These are phyloP conservation scores for Populus euphratica DNA, from an alignment of 345 rosid species.

Conservation along the genomic window DNA sequence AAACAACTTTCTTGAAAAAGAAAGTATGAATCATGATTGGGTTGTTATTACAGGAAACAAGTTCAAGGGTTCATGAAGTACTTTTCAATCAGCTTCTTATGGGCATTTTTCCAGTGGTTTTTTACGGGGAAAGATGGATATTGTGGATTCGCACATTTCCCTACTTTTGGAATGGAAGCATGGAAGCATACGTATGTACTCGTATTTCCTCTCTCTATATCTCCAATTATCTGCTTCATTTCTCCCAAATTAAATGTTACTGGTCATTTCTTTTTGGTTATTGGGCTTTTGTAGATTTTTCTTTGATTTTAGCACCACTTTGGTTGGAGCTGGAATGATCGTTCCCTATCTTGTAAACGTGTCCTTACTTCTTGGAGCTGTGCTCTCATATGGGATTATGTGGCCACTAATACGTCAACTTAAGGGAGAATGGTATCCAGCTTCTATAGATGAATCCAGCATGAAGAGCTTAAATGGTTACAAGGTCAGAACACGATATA, in stretches of 20 bases:
- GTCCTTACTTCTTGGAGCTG: slow-evolving; percentile 79
- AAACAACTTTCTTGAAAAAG: too few relatives aligned
- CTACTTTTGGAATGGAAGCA: slow-evolving; percentile 80
- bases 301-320: slow-evolving; percentile 85
- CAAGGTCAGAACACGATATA: slow-evolving; percentile 47
- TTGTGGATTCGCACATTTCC: slow-evolving; percentile 78
- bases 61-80: slow-evolving; percentile 65
- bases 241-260: neutral
- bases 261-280: neutral
- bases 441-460: slow-evolving; percentile 55
- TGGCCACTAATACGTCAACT: slow-evolving; percentile 76
- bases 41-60: slow-evolving; percentile 55
- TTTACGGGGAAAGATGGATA: slow-evolving; percentile 50
- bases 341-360: slow-evolving; percentile 81
- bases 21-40: neutral
- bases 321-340: slow-evolving; percentile 90
- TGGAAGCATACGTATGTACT: slow-evolving; percentile 72
- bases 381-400: slow-evolving; percentile 75
- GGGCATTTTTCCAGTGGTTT: slow-evolving; percentile 95
- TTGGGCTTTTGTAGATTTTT: slow-evolving; percentile 48
- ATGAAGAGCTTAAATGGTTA: slow-evolving; percentile 91
- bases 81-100: slow-evolving; percentile 75
- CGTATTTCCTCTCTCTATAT: neutral
- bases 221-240: neutral
- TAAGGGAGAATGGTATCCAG: slow-evolving; percentile 80